Evolutionary conservation across 495 filamentous ascomycete genomes (phyloP).

Genomic region (Bacidia gigantensis): DNA sequence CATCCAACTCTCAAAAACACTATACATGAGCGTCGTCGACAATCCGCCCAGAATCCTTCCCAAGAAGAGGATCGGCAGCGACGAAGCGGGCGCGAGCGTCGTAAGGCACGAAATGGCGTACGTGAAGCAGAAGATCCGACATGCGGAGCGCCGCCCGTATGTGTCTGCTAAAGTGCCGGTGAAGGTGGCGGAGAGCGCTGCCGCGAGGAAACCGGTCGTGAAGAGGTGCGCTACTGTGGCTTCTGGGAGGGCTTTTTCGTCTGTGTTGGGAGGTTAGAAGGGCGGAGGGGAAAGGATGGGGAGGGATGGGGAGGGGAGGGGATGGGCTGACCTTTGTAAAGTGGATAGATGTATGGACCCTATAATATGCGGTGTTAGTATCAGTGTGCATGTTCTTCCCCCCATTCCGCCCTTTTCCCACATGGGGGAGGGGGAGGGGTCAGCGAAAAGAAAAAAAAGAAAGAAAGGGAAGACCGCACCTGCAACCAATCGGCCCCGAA

Average conservation of each 20-base stretch:
- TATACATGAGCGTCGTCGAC: conserved; percentile 39
- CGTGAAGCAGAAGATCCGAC: conserved; percentile 34
- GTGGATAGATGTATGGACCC: conserved; percentile 40
- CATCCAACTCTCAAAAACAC: conserved; percentile 46
- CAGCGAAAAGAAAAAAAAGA: no score
- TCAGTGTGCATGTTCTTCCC: not conserved
- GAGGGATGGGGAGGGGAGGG: no score
- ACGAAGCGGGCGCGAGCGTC: conserved; percentile 25
- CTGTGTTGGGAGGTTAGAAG: no score
- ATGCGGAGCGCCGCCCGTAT: conserved; percentile 33
- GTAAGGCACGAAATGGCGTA: conserved; percentile 38
- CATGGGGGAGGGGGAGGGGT: no score
- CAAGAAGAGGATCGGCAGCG: conserved; percentile 29
- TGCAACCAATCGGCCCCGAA: conserved; percentile 44
- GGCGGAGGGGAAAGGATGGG: no score
- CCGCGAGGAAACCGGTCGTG: conserved; percentile 37
- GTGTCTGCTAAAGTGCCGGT: conserved; percentile 36
- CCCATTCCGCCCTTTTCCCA: no score
- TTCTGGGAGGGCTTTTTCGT: conserved; percentile 34
- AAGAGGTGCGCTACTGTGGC: conserved; percentile 34
- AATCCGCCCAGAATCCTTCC: conserved; percentile 41
- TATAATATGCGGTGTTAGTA: not conserved
- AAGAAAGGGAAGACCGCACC: not conserved
- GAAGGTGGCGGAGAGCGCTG: conserved; percentile 33
- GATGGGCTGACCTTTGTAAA: conserved; percentile 41